Conservation (phyloP, 2,329 filamentous ascomycete genomes). For the Phaeosphaeria sp. region DNA sequence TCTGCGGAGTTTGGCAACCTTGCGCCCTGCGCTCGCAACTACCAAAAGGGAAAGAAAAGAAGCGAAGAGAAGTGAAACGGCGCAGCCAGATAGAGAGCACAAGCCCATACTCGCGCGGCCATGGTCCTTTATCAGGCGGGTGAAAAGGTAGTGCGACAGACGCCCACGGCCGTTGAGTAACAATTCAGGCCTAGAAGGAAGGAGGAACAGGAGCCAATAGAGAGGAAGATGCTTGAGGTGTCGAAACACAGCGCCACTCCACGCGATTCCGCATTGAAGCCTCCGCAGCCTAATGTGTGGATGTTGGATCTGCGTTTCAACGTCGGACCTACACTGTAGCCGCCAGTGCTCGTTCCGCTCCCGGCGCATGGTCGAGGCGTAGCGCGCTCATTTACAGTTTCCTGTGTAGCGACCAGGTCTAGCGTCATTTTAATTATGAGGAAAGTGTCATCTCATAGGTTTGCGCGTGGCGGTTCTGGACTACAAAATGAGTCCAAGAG, state of each 20-base stretch:
- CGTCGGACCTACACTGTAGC: constrained; percentile 42
- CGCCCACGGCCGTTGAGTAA: constrained; percentile 25
- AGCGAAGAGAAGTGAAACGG: constrained; percentile 23
- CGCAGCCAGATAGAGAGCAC: constrained; percentile 19
- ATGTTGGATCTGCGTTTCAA: constrained; percentile 46
- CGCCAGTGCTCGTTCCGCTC: constrained; percentile 36
- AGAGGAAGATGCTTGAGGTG: constrained; percentile 24
- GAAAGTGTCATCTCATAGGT: constrained; percentile 17
- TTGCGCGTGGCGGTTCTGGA: constrained; percentile 20
- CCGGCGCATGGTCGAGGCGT: constrained; percentile 33
- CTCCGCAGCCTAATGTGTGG: constrained; percentile 39
- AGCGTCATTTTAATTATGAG: constrained; percentile 7
- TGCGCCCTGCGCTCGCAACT: constrained; percentile 22
- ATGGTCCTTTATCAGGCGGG: constrained; percentile 39
- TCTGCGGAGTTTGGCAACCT: constrained; percentile 22
- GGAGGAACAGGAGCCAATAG: constrained; percentile 44
- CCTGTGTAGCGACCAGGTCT: constrained; percentile 18
- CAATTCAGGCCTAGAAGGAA: constrained; percentile 26
- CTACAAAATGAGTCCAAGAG: constrained; percentile 14
- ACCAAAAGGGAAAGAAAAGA: constrained; percentile 20
- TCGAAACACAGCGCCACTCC: constrained; percentile 46
- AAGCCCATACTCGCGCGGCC: constrained; percentile 22
- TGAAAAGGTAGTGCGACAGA: constrained; percentile 39
- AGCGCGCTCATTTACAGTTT: constrained; percentile 31
- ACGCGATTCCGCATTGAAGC: constrained; percentile 40